Percentiles rank a stretch among this genome's conserved stretches.
phyloP scores from a whole-genome alignment of 495 filamentous ascomycete genomes.

The Podospora pseudoanserina region DNA sequence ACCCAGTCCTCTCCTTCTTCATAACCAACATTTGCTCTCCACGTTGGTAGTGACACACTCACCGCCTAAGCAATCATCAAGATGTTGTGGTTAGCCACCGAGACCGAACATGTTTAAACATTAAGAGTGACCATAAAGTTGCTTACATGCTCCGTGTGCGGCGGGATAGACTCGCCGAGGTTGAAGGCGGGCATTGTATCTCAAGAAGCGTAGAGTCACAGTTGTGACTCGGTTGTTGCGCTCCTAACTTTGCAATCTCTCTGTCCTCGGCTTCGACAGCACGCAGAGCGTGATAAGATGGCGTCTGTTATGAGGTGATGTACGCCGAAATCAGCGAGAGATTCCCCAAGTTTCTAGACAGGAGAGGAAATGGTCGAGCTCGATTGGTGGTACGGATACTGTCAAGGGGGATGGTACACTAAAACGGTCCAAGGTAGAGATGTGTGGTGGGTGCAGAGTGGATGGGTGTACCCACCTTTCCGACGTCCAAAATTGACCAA shows the following conservation, averaged over 20 bases:
- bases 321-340: not conserved
- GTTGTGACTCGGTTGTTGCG: not conserved
- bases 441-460: not conserved
- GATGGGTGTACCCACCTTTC: not conserved
- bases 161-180: constrained; percentile 57
- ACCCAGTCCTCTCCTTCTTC: constrained; percentile 91
- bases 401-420: not conserved
- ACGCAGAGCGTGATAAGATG: not conserved
- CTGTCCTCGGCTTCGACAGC: not conserved
- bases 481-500: not conserved
- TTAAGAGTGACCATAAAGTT: constrained; percentile 1
- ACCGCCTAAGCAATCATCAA: constrained; percentile 61
- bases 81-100: not conserved
- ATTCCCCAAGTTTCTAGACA: not conserved
- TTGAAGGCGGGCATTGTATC: constrained; percentile 38
- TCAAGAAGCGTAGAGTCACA: not conserved
- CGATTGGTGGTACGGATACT: no score
- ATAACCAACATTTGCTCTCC: constrained; percentile 84
- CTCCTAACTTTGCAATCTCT: not conserved
- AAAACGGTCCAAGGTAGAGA: not conserved
- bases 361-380: not conserved
- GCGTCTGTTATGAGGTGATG: not conserved
- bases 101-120: not conserved
- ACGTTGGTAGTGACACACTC: constrained; percentile 93
- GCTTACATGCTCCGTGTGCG: constrained; percentile 59